Base-by-base conservation (phyloP, 2,329 filamentous ascomycete species). In the Nannizziopsis arthrosporioides region DNA sequence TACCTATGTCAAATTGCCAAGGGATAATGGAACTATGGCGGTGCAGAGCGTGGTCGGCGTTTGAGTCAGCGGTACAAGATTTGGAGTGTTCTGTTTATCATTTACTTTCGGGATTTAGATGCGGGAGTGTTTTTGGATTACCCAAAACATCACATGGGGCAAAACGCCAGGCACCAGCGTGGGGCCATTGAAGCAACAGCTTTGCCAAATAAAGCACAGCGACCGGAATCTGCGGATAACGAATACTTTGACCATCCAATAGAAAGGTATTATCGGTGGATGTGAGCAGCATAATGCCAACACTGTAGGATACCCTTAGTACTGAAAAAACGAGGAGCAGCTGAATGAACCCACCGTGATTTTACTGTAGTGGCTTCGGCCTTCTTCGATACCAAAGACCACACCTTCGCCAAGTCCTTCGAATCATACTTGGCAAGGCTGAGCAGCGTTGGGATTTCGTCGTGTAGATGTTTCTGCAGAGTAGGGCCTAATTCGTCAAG, bases 381-480 rank as follows among this genome's bases (percentile, higher is more conserved):
- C 7, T 54, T 49, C 41, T 53, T 54, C 48, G 39, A 30, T 2
- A 39, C 38, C 11, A 36, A 18, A 11, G 17, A n/a, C 48, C 57
- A 60, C 19, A 53, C 47, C 39, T 53, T 54, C 45, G 40, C 47
- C 41, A 60, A 37, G 14, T 53, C 51, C 27, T 52, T 48, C 8
- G 53, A 51, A n/a, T 57, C 52, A 6, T 55, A 49, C 10, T 53
- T 48, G 18, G 52, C 47, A 12, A 59, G 51, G 38, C 42, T 44
- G 7, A 52, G 49, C n/a, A 59, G 43, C 1, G 46, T 54, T 14
- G 54, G 34, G 36, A 60, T 57, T 45, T 60, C 55, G 22, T 53
- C 55, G 42, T 59, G 56, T 12, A 59, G 41, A 48, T 59, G 57
- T 44, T 56, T 56, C 35, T 59, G 53, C 12, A 60, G 43, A 22